Base-by-base conservation (phyloP, 495 filamentous ascomycete species). In the Bacidia rubella region DNA sequence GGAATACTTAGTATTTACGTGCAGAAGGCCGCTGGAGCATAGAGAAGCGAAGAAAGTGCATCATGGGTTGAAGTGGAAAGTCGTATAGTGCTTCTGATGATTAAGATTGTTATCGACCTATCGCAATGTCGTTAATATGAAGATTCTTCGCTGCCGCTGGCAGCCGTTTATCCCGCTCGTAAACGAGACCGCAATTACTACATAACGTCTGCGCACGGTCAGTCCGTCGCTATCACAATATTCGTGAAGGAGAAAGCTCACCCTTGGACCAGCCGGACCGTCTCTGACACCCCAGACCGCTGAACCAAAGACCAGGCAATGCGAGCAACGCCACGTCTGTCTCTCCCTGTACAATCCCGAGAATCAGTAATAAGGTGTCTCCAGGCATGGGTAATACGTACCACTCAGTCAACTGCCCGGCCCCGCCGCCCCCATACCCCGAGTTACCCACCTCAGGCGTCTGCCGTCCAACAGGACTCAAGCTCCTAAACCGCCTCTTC, bases 221-320 rank as follows among this genome's bases (percentile, higher is more conserved):
- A 1, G 26, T 20, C 1, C 20, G 3, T 4, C n/a, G 49, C 25
- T 40, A 52, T 62, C 44, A 55, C 59, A 54, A 53, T 55, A 9
- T 48, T 1, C 42, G 42, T n/a, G 25, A 38, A 4, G 9, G 19
- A 17, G 35, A 9, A 25, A 23, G 68, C 80, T 74, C 76, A 96
- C 90, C 65, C 86, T 82, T 50, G 81, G 76, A 42, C 90, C 92
- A 57, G 75, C 70, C 17, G 92, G 92, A 21, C 92, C 92, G 62
- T 99, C 92, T 62, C 90, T 70, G 10, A 96, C 90, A 51, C 83
- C 88, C 93, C 92, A 99, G 23, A 95, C 86, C 4, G 86, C 82
- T 27, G 82, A 82, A 26, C 93, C 92, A 78, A 86, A 87, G 5
- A 96, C 80, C 57, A 70, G 73, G 65, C 92, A 99, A 65, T 95